Conservation (phyloP, 441 rosid species). For the Corymbia calophylla region DNA sequence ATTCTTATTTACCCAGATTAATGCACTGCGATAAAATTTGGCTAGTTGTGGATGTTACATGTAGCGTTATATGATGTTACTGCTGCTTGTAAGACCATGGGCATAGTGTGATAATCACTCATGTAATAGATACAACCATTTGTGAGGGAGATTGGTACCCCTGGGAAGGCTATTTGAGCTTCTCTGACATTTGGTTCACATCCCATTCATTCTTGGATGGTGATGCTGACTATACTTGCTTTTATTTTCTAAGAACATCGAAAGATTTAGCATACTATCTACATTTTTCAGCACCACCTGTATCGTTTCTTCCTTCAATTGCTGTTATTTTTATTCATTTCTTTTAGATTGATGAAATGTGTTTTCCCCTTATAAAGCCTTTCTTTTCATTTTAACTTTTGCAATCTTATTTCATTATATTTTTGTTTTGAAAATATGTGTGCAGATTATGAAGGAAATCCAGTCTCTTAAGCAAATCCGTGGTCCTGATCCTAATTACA, state of each 20-base stretch:
- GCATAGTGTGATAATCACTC: neutral
- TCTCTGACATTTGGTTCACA: neutral
- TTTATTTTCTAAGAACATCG: neutral
- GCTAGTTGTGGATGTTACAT: neutral
- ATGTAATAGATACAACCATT: neutral
- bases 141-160: neutral
- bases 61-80: neutral
- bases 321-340: neutral
- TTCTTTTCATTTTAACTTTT: neutral
- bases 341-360: neutral
- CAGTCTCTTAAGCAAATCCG: slow-evolving; percentile 50
- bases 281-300: neutral
- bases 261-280: neutral
- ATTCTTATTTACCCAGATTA: neutral
- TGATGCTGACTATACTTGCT: neutral
- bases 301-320: neutral
- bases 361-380: neutral
- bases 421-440: neutral
- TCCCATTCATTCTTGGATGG: neutral
- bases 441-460: slow-evolving; percentile 60
- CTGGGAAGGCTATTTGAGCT: neutral
- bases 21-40: neutral
- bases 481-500: slow-evolving; percentile 89
- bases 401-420: neutral
- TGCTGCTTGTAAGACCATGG: neutral